Conservation (phyloP, 805 yeast genomes). For the Lipomyces oligophaga region DNA sequence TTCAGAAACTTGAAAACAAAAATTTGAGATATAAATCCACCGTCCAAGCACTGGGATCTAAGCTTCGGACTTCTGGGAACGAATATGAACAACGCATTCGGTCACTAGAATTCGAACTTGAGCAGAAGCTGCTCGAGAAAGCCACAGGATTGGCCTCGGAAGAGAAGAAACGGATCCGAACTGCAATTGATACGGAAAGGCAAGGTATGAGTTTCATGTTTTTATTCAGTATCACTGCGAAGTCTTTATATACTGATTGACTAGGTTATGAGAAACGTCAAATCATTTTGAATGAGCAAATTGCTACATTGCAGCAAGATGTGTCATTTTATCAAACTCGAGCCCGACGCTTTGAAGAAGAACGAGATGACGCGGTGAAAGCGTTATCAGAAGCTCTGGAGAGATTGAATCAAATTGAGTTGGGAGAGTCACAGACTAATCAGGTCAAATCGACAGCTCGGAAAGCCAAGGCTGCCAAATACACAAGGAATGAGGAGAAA, state of each 20-base stretch:
- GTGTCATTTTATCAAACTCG: constrained; percentile 5
- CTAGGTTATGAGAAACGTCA: constrained; percentile 17
- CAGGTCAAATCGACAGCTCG: too few species aligned
- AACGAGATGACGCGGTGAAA: constrained; percentile 16
- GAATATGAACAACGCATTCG: constrained; percentile 5
- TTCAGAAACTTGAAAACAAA: constrained; percentile 19
- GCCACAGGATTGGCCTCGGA: constrained; percentile 8
- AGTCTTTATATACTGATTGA: too few species aligned
- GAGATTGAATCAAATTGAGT: too few species aligned
- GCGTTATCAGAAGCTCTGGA: constrained; percentile 8
- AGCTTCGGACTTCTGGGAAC: not conserved
- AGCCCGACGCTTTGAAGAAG: constrained; percentile 15
- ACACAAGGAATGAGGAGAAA: too few species aligned
- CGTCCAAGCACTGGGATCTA: constrained; percentile 15
- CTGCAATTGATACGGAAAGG: constrained; percentile 20
- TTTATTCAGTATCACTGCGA: too few species aligned
- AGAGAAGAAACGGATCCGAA: constrained; percentile 8
- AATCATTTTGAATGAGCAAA: constrained; percentile 4
- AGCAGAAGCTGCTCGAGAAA: constrained; percentile 10
- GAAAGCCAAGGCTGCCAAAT: too few species aligned
- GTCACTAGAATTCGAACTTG: constrained; percentile 17
- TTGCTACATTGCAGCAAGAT: constrained; percentile 15
- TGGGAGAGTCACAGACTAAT: too few species aligned
- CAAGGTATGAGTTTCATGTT: constrained; percentile 21
- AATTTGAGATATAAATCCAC: constrained; percentile 13